Evolutionary conservation across 306 rosid genomes (phyloP).

Genomic region (Glycine tomentella): DNA sequence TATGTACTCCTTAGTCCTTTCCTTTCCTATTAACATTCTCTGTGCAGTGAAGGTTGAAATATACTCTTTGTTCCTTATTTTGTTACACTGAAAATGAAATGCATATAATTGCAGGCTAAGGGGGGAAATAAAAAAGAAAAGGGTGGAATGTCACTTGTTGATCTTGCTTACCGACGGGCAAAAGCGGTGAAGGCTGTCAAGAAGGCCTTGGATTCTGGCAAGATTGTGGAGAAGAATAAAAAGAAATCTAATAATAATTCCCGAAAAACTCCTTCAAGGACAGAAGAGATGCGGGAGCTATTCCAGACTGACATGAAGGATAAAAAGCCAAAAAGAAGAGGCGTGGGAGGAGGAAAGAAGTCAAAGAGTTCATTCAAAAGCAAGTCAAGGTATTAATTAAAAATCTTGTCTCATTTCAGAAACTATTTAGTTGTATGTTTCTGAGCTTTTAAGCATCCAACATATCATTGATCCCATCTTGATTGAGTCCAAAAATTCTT

Average conservation of each 20-base stretch:
- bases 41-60: constrained; percentile 4
- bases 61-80: constrained; percentile 10
- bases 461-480: constrained; percentile 1
- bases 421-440: not conserved
- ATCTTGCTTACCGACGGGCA: constrained; percentile 89
- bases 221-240: constrained; percentile 64
- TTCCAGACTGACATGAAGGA: constrained; percentile 89
- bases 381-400: constrained; percentile 79
- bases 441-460: not conserved
- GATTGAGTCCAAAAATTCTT: constrained; percentile 6
- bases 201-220: constrained; percentile 85
- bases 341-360: constrained; percentile 64
- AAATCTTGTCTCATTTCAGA: not conserved
- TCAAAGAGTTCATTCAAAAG: constrained; percentile 76
- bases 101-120: constrained; percentile 58
- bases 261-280: constrained; percentile 65
- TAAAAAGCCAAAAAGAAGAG: constrained; percentile 66
- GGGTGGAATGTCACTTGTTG: constrained; percentile 77
- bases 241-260: constrained; percentile 60
- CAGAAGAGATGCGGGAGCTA: constrained; percentile 86
- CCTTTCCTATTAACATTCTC: constrained; percentile 12
- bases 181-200: constrained; percentile 88
- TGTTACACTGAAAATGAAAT: constrained; percentile 33
- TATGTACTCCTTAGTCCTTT: constrained; percentile 47
- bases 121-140: constrained; percentile 65